Percentiles rank a stretch among this genome's conserved stretches.
Evolutionary conservation across 2,329 filamentous ascomycete species (phyloP).

Genomic region (Phaeoacremonium minimum): DNA sequence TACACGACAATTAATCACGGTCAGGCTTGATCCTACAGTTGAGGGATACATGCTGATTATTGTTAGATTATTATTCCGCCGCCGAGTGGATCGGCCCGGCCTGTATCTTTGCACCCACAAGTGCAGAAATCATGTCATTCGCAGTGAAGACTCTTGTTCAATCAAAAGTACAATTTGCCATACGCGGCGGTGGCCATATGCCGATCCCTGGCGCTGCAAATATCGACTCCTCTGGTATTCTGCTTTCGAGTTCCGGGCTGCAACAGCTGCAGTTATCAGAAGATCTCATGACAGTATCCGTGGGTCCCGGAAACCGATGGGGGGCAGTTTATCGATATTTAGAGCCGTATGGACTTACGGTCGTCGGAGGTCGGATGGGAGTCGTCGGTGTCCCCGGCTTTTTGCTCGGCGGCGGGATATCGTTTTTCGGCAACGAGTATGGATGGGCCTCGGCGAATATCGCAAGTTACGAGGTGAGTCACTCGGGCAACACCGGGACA

Average conservation of each 20-base stretch:
- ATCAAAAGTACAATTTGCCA: conserved; percentile 15
- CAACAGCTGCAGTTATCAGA: conserved; percentile 21
- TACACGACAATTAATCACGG: conserved; percentile 1
- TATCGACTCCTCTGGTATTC: conserved; percentile 19
- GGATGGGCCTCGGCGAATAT: not conserved
- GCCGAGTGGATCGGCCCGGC: conserved; percentile 10
- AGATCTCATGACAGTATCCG: conserved; percentile 19
- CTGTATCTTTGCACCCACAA: conserved; percentile 19
- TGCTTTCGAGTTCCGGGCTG: conserved; percentile 30
- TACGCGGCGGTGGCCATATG: conserved; percentile 23
- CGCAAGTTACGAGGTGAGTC: not conserved
- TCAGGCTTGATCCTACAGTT: too few species aligned
- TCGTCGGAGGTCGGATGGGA: conserved; percentile 20
- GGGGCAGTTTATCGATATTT: conserved; percentile 21
- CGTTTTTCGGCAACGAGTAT: conserved; percentile 16
- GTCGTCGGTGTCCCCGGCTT: conserved; percentile 22
- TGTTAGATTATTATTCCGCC: not conserved
- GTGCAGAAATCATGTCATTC: conserved; percentile 14
- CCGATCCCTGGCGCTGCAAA: conserved; percentile 19
- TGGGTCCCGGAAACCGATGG: conserved; percentile 25
- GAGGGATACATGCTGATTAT: not conserved
- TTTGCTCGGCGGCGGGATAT: conserved; percentile 24
- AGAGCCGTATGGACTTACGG: conserved; percentile 14
- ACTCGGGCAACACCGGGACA: too few species aligned
- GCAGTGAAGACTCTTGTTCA: conserved; percentile 14